phyloP scores from a whole-genome alignment of 2,329 filamentous ascomycete genomes.

The Nemania abortiva region DNA sequence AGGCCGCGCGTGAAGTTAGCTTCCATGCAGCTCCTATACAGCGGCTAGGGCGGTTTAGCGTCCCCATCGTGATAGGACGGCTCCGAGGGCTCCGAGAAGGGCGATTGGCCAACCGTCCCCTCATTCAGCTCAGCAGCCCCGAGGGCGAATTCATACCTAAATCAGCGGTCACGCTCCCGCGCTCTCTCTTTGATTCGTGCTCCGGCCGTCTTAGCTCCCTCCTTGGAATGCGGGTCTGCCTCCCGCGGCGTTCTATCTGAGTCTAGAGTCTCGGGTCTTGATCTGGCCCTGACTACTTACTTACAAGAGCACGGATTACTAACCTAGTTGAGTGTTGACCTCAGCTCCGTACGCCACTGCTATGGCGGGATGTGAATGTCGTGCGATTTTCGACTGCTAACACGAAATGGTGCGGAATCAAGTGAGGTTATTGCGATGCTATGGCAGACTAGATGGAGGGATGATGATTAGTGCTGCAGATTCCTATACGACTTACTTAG shows the following conservation, averaged over 20 bases:
- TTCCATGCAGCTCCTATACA: background rate
- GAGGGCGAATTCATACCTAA: background rate
- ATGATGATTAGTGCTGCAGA: background rate
- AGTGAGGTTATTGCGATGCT: conserved; percentile 1
- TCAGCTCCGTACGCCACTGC: background rate
- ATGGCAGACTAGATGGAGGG: background rate
- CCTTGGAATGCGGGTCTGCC: conserved; percentile 3
- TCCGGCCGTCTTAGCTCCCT: background rate
- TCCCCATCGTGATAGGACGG: conserved; percentile 4
- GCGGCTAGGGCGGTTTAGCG: background rate
- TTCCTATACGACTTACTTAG: too few species aligned
- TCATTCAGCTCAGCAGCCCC: background rate
- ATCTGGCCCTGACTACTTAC: conserved; percentile 14
- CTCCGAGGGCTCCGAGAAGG: background rate
- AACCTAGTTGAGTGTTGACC: background rate
- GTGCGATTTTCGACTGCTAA: background rate
- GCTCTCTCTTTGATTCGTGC: background rate
- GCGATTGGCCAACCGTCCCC: conserved; percentile 7
- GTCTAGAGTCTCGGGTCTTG: conserved; percentile 3
- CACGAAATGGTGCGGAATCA: background rate
- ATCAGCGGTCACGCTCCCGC: background rate
- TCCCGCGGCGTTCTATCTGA: conserved; percentile 8
- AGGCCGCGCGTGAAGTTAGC: background rate
- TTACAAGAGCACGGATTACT: background rate
- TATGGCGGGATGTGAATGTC: background rate